A percentile compares a stretch with the other conserved stretches of the same genome.
phyloP scores from a whole-genome alignment of 495 filamentous ascomycete species.

The Delitschia confertaspora region DNA sequence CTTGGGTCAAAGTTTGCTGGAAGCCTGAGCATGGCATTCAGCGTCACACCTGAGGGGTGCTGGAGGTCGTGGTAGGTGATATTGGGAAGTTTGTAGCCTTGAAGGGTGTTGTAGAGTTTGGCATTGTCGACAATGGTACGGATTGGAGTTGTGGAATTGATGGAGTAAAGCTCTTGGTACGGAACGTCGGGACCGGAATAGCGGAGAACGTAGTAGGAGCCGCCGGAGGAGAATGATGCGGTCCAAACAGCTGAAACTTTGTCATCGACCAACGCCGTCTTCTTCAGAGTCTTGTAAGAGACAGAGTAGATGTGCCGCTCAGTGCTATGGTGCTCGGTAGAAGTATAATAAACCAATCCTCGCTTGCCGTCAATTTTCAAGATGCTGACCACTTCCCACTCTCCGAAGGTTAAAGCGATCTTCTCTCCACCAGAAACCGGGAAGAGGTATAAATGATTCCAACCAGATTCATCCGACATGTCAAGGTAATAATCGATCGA shows the following conservation, averaged over 20 bases:
- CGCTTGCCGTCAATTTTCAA: conserved; percentile 43
- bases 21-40: conserved; percentile 23
- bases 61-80: conserved; percentile 22
- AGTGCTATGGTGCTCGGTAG: conserved; percentile 46
- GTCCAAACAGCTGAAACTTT: conserved; percentile 41
- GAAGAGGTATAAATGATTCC: conserved; percentile 48
- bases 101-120: conserved; percentile 37
- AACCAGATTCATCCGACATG: conserved; percentile 47
- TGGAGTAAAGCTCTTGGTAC: conserved; percentile 46
- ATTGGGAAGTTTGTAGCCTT: conserved; percentile 45
- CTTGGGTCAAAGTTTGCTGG: conserved; percentile 20
- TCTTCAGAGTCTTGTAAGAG: conserved; percentile 37
- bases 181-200: conserved; percentile 50
- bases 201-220: conserved; percentile 47
- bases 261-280: conserved; percentile 45
- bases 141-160: conserved; percentile 39
- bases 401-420: conserved; percentile 43
- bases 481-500: conserved; percentile 44
- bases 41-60: conserved; percentile 15
- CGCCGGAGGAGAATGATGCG: conserved; percentile 46
- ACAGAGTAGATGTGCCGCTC: conserved; percentile 50
- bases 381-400: conserved; percentile 47
- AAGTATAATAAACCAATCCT: conserved; percentile 45
- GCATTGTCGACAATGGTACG: conserved; percentile 45
- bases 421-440: conserved; percentile 40